phyloP scores from a whole-genome alignment of 768 basidiomycete species.

The Psilocybe cyanescens region DNA sequence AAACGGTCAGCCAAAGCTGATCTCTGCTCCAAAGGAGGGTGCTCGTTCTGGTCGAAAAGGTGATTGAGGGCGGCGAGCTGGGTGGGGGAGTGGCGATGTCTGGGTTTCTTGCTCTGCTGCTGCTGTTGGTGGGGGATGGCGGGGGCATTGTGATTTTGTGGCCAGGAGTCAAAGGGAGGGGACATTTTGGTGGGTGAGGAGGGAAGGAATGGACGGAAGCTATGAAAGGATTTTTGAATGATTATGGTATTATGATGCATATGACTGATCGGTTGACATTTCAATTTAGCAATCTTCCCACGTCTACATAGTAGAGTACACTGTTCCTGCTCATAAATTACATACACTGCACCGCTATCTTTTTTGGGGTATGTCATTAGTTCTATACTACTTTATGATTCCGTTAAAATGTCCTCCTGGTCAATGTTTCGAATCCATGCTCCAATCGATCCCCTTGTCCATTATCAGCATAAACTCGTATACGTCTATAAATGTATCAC shows the following conservation, averaged over 20 bases:
- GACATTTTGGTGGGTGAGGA: conserved; percentile 27
- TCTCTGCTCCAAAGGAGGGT: conserved; percentile 72
- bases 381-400: neutral
- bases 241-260: conserved; percentile 30
- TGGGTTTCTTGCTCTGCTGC: conserved; percentile 66
- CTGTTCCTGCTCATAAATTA: conserved; percentile 6
- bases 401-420: conserved; percentile 26
- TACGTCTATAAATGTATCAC: conserved; percentile 34
- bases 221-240: conserved; percentile 28
- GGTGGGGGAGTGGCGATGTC: conserved; percentile 73
- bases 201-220: conserved; percentile 23
- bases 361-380: neutral
- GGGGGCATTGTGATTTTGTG: conserved; percentile 24
- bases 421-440: conserved; percentile 99
- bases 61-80: conserved; percentile 80
- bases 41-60: conserved; percentile 77
- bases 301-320: conserved; percentile 24
- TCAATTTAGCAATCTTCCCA: conserved; percentile 34
- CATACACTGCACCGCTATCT: neutral
- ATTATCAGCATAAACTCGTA: conserved; percentile 9
- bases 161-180: conserved; percentile 30
- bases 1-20: conserved; percentile 70
- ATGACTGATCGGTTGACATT: conserved; percentile 28
- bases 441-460: conserved; percentile 82
- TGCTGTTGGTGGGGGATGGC: conserved; percentile 27